Conservation (phyloP, 352 stramenopile genomes). For the Globisporangium cystogenes region DNA sequence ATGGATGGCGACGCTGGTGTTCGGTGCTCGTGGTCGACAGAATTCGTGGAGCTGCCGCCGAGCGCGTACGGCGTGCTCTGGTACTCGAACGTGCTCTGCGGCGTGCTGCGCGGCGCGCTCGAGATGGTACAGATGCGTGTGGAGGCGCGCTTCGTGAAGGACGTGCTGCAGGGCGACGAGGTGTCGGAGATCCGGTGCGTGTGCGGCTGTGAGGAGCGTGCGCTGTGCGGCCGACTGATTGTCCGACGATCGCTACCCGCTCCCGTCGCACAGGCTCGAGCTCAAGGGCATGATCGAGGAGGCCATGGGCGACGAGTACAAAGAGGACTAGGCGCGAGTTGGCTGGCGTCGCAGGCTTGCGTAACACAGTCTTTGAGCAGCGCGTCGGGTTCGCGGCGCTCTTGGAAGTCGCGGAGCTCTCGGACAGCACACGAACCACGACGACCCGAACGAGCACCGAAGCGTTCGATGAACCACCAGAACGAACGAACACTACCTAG, state of each 20-base stretch:
- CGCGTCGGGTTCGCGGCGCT: too few species aligned
- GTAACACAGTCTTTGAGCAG: too few species aligned
- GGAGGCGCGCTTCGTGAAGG: slow-evolving; percentile 80
- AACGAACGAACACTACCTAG: too few species aligned
- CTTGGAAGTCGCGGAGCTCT: too few species aligned
- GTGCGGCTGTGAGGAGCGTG: not conserved
- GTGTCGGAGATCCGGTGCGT: slow-evolving; percentile 78
- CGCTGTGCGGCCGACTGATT: not conserved
- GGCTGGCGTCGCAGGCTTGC: too few species aligned
- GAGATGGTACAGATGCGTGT: slow-evolving; percentile 94
- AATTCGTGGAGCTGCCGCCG: slow-evolving; percentile 89
- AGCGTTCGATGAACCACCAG: too few species aligned
- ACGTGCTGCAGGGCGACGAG: slow-evolving; percentile 81
- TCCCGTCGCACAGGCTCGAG: slow-evolving; percentile 39
- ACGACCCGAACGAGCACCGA: too few species aligned
- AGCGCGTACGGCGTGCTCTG: slow-evolving; percentile 88
- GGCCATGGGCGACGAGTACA: slow-evolving; percentile 86
- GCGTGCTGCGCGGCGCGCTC: slow-evolving; percentile 92
- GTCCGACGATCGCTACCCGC: not conserved
- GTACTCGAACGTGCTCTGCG: slow-evolving; percentile 97
- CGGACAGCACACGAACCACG: too few species aligned
- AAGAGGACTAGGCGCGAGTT: slow-evolving; percentile 74
- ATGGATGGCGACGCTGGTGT: not conserved
- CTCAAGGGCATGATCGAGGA: slow-evolving; percentile 89
- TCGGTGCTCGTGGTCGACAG: slow-evolving; percentile 16